A percentile compares a stretch with the other conserved stretches of the same genome.
Evolutionary conservation across 1,284 basidiomycete species (phyloP).

Genomic region (Trichosporon ovoides): DNA sequence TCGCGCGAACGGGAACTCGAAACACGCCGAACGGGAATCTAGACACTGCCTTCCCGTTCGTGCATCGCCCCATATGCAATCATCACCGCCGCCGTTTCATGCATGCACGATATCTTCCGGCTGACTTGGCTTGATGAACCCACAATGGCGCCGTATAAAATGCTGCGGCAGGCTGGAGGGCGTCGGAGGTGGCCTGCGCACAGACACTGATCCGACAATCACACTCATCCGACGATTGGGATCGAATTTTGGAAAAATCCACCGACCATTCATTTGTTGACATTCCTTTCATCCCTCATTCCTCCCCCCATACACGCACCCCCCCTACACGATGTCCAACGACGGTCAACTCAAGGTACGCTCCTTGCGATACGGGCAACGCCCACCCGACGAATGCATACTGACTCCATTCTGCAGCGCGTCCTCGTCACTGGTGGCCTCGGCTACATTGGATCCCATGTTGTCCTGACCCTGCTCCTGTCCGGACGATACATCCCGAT

Average conservation of each 20-base stretch:
- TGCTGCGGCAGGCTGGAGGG: too few species aligned
- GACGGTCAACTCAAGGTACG: slow-evolving; percentile 15
- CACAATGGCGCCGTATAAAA: not conserved
- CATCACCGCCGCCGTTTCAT: not conserved
- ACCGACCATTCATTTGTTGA: not conserved
- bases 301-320: not conserved
- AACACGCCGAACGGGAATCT: not conserved
- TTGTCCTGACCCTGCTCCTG: slow-evolving; percentile 76
- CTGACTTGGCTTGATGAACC: too few species aligned
- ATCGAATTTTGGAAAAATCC: too few species aligned
- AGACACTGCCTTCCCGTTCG: not conserved
- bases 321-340: slow-evolving; percentile 8
- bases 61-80: not conserved
- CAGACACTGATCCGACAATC: too few species aligned
- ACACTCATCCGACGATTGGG: too few species aligned
- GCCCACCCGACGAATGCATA: slow-evolving; percentile 10
- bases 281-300: not conserved
- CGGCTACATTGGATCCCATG: slow-evolving; percentile 71
- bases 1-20: not conserved
- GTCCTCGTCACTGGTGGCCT: slow-evolving; percentile 48
- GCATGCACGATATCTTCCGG: not conserved
- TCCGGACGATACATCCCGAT: slow-evolving; percentile 85
- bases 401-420: slow-evolving; percentile 21
- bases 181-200: too few species aligned
- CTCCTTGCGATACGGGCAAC: slow-evolving; percentile 18